These are phyloP conservation scores for Calonectria hawksworthii DNA, from an alignment of 2,329 filamentous ascomycete species.

Conservation along the genomic window DNA sequence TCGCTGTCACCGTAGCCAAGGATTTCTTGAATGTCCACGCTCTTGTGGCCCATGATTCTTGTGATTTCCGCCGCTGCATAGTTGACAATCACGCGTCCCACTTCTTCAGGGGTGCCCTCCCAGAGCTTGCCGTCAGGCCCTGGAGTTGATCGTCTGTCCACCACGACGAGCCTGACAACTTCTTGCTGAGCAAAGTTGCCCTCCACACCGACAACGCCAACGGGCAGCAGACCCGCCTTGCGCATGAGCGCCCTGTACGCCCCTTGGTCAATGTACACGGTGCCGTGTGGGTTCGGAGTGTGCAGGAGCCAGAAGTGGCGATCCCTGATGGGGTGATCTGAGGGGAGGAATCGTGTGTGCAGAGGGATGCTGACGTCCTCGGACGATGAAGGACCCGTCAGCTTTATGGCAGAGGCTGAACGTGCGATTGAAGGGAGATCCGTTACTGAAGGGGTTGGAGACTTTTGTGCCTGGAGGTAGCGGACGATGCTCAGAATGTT, in stretches of 20 bases:
- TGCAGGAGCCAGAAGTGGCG: slow-evolving; percentile 98
- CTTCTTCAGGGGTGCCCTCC: slow-evolving; percentile 73
- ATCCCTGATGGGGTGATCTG: slow-evolving; percentile 86
- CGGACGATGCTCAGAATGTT: slow-evolving; percentile 91
- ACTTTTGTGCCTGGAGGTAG: slow-evolving; percentile 60
- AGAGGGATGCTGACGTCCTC: slow-evolving; percentile 65
- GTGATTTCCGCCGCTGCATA: slow-evolving; percentile 89
- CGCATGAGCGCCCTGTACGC: slow-evolving; percentile 83
- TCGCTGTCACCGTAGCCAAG: slow-evolving; percentile 95
- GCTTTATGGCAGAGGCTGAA: slow-evolving; percentile 59
- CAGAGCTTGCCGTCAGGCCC: slow-evolving; percentile 60
- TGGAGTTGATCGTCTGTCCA: slow-evolving; percentile 68
- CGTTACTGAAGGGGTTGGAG: slow-evolving; percentile 28
- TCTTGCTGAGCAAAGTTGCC: slow-evolving; percentile 93
- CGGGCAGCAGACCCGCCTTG: slow-evolving; percentile 90
- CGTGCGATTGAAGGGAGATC: slow-evolving; percentile 48
- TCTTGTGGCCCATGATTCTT: slow-evolving; percentile 87
- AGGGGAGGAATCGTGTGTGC: slow-evolving; percentile 94
- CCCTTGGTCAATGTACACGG: slow-evolving; percentile 92
- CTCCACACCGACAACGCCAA: slow-evolving; percentile 91
- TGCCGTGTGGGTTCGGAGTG: slow-evolving; percentile 90
- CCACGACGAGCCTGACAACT: slow-evolving; percentile 87
- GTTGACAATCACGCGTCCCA: slow-evolving; percentile 91
- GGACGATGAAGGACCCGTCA: slow-evolving; percentile 45
- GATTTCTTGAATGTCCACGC: slow-evolving; percentile 82